phyloP scores from a whole-genome alignment of 2,329 filamentous ascomycete genomes.

The Aspergillus awamori region DNA sequence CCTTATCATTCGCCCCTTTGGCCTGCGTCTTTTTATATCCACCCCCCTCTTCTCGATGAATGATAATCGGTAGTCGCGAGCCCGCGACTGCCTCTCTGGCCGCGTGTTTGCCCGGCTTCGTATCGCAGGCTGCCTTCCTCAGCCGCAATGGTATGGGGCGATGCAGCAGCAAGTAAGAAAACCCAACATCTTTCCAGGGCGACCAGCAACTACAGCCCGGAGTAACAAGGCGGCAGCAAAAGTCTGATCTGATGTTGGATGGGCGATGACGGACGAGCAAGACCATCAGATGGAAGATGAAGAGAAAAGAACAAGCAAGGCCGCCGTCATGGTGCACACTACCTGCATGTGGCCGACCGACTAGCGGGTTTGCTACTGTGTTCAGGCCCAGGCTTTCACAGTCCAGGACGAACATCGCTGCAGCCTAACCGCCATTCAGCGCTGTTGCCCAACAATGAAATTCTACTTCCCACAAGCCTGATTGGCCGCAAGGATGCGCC shows the following conservation, averaged over 20 bases:
- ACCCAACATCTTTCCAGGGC: background rate
- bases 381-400: background rate
- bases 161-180: background rate
- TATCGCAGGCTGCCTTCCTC: background rate
- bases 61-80: too few species aligned
- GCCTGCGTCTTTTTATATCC: background rate
- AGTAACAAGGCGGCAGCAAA: too few species aligned
- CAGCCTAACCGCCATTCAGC: slow-evolving; percentile 9
- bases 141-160: slow-evolving; percentile 11
- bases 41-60: background rate
- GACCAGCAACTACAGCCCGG: background rate
- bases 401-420: background rate
- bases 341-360: background rate
- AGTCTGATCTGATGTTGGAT: slow-evolving; percentile 1
- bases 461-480: background rate
- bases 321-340: background rate
- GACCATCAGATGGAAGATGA: background rate
- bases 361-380: background rate
- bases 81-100: background rate
- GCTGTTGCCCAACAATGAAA: background rate
- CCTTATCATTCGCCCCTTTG: background rate
- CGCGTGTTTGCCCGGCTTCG: background rate
- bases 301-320: background rate
- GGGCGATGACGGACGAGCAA: background rate
- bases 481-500: background rate